phyloP scores from a whole-genome alignment of 139 green algal species.

The Chlorella sorokiniana region DNA sequence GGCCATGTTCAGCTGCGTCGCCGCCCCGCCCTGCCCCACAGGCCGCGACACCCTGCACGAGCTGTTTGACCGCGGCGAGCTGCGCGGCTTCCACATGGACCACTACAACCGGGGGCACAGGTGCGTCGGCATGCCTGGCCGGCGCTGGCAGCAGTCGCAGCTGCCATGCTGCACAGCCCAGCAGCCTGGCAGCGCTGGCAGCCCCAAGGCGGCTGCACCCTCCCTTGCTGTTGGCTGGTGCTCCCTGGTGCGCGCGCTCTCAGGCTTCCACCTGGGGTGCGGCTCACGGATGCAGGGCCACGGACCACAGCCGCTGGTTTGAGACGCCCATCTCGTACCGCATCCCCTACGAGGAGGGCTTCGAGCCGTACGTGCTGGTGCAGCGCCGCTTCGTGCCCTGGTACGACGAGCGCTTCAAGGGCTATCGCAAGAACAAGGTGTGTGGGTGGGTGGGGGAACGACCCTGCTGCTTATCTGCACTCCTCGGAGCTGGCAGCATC shows the following conservation, averaged over 20 bases:
- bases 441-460: not conserved
- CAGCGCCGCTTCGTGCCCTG: conserved; percentile 40
- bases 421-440: conserved; percentile 50
- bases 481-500: no score
- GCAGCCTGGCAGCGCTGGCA: not conserved
- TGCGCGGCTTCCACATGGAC: conserved; percentile 41
- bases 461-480: no score
- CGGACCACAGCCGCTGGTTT: conserved; percentile 45
- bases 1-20: no score
- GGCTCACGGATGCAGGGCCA: conserved; percentile 17
- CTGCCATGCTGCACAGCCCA: not conserved
- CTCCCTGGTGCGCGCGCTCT: not conserved
- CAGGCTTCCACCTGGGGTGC: not conserved
- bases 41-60: not conserved
- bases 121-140: not conserved
- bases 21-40: not conserved
- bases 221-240: not conserved
- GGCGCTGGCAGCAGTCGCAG: not conserved
- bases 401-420: conserved; percentile 58
- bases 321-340: conserved; percentile 27
- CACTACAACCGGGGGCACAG: conserved; percentile 35
- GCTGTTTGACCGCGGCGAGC: conserved; percentile 11
- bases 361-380: conserved; percentile 53
- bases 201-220: not conserved
- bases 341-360: conserved; percentile 40